These are phyloP conservation scores for Monosporascus ibericus DNA, from an alignment of 2,329 filamentous ascomycete genomes.

Conservation along the genomic window DNA sequence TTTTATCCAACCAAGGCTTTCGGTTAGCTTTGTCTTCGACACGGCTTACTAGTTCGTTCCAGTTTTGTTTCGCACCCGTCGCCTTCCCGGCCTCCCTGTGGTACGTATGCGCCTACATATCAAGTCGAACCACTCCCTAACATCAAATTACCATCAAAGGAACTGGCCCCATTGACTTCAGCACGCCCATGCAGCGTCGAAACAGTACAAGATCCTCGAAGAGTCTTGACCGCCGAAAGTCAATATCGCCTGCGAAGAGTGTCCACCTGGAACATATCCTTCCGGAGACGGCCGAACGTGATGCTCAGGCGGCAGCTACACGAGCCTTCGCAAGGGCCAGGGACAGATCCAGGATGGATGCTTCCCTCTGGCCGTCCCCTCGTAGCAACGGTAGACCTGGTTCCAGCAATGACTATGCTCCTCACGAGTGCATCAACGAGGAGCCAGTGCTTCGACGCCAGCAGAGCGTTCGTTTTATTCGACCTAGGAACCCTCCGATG, in stretches of 20 bases:
- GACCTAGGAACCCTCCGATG: constrained; percentile 4
- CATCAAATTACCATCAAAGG: too few species aligned
- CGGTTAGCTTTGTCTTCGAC: constrained; percentile 20
- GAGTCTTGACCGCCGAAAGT: constrained; percentile 46
- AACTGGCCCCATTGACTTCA: not conserved
- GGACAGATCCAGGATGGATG: constrained; percentile 31
- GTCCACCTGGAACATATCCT: constrained; percentile 43
- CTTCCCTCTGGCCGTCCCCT: constrained; percentile 27
- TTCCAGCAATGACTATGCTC: constrained; percentile 8
- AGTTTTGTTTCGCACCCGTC: constrained; percentile 8
- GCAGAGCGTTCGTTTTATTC: constrained; percentile 52
- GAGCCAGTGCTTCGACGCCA: constrained; percentile 31
- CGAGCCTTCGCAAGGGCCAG: constrained; percentile 53
- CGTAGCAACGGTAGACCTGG: constrained; percentile 13
- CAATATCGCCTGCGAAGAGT: constrained; percentile 42
- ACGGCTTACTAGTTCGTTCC: not conserved
- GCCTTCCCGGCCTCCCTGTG: not conserved
- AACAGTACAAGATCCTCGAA: constrained; percentile 39
- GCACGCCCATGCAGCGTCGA: constrained; percentile 39
- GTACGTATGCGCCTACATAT: not conserved
- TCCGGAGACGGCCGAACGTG: constrained; percentile 43
- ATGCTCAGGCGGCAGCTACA: constrained; percentile 57
- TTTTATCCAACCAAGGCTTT: constrained; percentile 17
- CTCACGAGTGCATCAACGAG: constrained; percentile 10
- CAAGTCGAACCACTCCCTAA: not conserved